phyloP scores from a whole-genome alignment of 2,329 filamentous ascomycete genomes.

The Immersiporthe knoxdaviesiana region DNA sequence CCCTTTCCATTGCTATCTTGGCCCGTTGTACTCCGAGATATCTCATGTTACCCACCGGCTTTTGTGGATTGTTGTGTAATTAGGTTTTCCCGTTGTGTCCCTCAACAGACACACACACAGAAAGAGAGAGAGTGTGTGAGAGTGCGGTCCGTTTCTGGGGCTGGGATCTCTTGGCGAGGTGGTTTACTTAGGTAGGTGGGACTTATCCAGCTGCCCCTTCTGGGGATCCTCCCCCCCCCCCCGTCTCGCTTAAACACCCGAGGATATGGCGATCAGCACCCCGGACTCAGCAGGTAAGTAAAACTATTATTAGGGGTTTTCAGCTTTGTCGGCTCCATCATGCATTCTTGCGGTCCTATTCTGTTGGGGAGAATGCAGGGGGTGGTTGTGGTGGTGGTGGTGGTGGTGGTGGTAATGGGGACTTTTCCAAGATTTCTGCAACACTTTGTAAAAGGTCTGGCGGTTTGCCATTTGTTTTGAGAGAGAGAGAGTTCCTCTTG shows the following conservation, averaged over 20 bases:
- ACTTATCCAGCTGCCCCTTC: not conserved
- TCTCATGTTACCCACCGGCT: not conserved
- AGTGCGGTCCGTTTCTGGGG: not conserved
- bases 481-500: too few relatives aligned
- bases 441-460: too few relatives aligned
- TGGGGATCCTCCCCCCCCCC: not conserved
- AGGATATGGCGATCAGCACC: not conserved
- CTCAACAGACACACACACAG: too few relatives aligned
- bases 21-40: not conserved
- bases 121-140: too few relatives aligned
- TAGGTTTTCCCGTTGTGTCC: not conserved
- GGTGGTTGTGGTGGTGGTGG: too few relatives aligned
- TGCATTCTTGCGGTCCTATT: not conserved
- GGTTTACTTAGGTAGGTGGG: not conserved
- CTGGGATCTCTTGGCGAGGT: not conserved
- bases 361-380: too few relatives aligned
- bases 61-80: not conserved
- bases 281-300: conserved; percentile 1
- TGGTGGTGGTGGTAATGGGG: too few relatives aligned
- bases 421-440: too few relatives aligned
- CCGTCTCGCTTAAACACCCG: not conserved
- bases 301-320: not conserved
- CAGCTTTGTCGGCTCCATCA: not conserved
- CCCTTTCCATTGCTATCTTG: not conserved
- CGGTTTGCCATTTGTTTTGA: too few relatives aligned